phyloP scores from a whole-genome alignment of 495 filamentous ascomycete genomes.

The Friedmanniomyces simplex region DNA sequence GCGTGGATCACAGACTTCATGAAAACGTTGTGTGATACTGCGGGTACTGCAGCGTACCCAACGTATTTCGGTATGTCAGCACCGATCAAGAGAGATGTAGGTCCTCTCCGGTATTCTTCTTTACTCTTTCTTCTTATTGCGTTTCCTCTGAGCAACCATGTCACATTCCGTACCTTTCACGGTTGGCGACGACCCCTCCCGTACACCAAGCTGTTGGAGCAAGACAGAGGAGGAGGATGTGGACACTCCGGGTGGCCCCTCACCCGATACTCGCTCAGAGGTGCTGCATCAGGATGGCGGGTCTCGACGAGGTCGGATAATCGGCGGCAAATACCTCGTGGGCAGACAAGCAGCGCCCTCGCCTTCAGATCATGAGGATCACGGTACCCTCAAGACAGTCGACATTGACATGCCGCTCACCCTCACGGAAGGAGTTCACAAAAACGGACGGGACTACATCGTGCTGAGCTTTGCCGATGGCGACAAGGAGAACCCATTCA shows the following conservation, averaged over 20 bases:
- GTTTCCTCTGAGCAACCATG: not conserved
- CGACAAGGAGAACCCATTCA: constrained; percentile 40
- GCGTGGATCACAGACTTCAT: too few relatives aligned
- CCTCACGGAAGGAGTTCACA: constrained; percentile 23
- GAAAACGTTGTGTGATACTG: too few relatives aligned
- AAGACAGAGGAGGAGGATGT: not conserved
- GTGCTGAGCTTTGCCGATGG: constrained; percentile 33
- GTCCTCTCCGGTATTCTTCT: not conserved
- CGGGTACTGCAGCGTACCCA: too few relatives aligned
- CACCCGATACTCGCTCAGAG: constrained; percentile 1
- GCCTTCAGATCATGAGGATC: constrained; percentile 12
- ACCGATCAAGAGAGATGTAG: not conserved
- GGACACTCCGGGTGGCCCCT: not conserved
- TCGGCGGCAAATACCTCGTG: constrained; percentile 32
- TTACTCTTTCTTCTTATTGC: not conserved
- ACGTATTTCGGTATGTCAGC: not conserved
- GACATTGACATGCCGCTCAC: constrained; percentile 38
- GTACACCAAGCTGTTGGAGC: not conserved
- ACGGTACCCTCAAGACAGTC: constrained; percentile 30
- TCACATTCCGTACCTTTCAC: not conserved
- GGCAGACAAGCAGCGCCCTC: constrained; percentile 15
- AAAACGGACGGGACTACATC: constrained; percentile 30
- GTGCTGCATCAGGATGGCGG: not conserved
- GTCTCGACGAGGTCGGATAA: constrained; percentile 21
- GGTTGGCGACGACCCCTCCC: not conserved